Percentiles rank a stretch among this genome's conserved stretches.
These are phyloP conservation scores for Acanthochlamys bracteata DNA, from an alignment of 106 monocot genomes.

Conservation along the genomic window DNA sequence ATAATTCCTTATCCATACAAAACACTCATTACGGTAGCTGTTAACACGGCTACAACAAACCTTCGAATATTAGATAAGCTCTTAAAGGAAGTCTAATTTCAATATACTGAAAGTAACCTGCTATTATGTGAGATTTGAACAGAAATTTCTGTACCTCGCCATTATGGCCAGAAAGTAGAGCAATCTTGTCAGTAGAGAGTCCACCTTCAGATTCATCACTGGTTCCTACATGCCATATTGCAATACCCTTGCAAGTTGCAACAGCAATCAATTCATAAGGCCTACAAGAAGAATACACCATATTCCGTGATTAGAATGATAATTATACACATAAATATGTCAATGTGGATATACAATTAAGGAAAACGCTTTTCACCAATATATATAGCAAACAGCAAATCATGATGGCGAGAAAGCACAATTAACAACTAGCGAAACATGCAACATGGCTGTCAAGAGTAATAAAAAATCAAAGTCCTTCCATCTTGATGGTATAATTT, in stretches of 20 bases:
- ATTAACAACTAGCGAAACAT: no score
- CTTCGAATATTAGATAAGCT: neutral
- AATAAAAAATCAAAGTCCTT: no score
- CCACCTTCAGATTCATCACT: conserved; percentile 49
- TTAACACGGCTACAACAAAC: neutral
- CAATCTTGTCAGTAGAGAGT: conserved; percentile 61
- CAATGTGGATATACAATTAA: no score
- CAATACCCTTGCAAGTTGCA: conserved; percentile 82
- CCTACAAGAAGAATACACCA: conserved; percentile 27
- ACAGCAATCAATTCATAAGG: conserved; percentile 84
- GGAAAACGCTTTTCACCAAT: no score
- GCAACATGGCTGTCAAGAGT: no score
- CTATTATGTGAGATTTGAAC: neutral
- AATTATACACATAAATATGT: no score
- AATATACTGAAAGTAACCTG: neutral
- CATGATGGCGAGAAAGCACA: no score
- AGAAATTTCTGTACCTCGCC: conserved; percentile 50
- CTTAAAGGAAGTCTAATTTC: neutral
- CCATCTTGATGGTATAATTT: no score
- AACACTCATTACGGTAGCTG: no score
- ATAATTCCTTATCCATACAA: no score
- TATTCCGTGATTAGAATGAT: no score
- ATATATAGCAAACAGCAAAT: no score
- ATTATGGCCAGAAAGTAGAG: conserved; percentile 75
- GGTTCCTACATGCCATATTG: conserved; percentile 81